Conservation (phyloP, 257 asterid genomes). For the Capsicum pubescens region DNA sequence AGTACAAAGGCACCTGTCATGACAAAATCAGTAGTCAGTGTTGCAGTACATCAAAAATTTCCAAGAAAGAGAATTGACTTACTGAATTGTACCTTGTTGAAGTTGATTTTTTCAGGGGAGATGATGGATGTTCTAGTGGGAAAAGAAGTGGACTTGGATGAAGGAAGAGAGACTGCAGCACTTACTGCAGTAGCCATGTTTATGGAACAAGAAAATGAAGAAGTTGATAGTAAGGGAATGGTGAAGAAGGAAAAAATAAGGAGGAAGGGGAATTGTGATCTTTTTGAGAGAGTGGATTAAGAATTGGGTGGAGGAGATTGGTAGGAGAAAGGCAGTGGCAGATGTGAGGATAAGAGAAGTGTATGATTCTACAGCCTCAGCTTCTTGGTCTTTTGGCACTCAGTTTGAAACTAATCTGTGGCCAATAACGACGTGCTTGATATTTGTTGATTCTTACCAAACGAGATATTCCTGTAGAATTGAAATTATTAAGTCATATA, state of each 20-base stretch:
- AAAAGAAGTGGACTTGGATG: conserved; percentile 71
- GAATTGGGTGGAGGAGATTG: conserved; percentile 35
- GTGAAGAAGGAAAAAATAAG: conserved; percentile 26
- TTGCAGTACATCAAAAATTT: not conserved
- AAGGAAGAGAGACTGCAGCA: conserved; percentile 91
- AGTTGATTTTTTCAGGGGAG: conserved; percentile 66
- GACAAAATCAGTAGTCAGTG: not conserved
- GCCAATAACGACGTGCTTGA: conserved; percentile 17
- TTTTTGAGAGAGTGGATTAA: conserved; percentile 6
- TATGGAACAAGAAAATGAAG: conserved; percentile 13
- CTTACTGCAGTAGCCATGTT: conserved; percentile 91
- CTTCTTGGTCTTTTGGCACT: not conserved
- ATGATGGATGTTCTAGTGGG: conserved; percentile 59
- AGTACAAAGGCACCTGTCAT: conserved; percentile 63
- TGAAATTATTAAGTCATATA: too few species aligned
- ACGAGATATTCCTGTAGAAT: not conserved
- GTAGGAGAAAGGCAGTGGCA: conserved; percentile 19
- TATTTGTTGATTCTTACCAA: not conserved
- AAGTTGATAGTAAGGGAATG: not conserved
- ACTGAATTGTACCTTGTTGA: conserved; percentile 61
- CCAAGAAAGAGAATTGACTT: not conserved
- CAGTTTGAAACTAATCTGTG: not conserved
- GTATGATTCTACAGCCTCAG: conserved; percentile 14
- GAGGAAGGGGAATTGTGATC: not conserved
- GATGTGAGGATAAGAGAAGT: conserved; percentile 35